A percentile compares a stretch with the other conserved stretches of the same genome.
These are phyloP conservation scores for Amaranthus palmeri DNA, from an alignment of 148 eudicot genomes.

Conservation along the genomic window DNA sequence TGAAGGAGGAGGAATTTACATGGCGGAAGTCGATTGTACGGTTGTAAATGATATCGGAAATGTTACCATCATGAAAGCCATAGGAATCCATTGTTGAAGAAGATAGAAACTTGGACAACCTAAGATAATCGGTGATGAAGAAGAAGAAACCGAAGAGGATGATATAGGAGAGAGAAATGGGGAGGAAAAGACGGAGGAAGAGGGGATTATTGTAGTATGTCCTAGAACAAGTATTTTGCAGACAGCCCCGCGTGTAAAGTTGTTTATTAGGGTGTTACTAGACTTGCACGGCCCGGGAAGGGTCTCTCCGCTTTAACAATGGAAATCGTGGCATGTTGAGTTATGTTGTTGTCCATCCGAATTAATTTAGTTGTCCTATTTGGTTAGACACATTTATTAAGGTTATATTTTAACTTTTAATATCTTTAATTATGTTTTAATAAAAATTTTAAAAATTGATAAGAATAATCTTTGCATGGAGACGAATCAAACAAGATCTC, in stretches of 20 bases:
- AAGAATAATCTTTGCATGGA: too few species aligned
- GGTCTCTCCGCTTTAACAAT: too few species aligned
- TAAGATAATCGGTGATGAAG: constrained; percentile 15
- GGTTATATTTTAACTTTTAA: too few species aligned
- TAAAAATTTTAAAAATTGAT: too few species aligned
- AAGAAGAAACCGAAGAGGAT: neutral
- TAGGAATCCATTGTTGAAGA: constrained; percentile 45
- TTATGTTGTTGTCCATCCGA: too few species aligned
- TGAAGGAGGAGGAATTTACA: constrained; percentile 31
- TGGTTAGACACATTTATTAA: too few species aligned
- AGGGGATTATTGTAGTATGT: neutral
- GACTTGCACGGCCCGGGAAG: too few species aligned
- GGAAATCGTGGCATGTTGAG: too few species aligned
- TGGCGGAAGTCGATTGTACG: constrained; percentile 48
- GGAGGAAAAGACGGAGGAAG: neutral
- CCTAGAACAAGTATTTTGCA: neutral
- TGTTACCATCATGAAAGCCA: constrained; percentile 61
- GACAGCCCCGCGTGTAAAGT: neutral
- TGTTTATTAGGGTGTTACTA: too few species aligned
- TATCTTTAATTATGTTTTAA: too few species aligned
- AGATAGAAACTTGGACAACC: constrained; percentile 16
- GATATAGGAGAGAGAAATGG: constrained; percentile 9
- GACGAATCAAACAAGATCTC: too few species aligned
- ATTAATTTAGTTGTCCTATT: too few species aligned
- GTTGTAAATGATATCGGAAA: constrained; percentile 48